Evolutionary conservation across 129 eudicot genomes (phyloP).

Genomic region (Calendula officinalis): DNA sequence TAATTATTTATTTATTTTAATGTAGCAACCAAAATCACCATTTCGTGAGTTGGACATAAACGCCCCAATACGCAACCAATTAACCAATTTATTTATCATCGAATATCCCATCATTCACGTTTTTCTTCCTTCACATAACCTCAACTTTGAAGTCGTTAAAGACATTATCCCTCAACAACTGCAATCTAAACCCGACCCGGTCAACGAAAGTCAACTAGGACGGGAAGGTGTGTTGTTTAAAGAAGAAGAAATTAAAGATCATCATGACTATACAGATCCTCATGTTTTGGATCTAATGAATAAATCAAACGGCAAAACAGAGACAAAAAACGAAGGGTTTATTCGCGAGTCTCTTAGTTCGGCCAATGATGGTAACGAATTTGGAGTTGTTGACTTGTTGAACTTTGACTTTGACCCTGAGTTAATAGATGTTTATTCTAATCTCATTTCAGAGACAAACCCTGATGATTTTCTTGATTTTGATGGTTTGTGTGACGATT

Average conservation of each 20-base stretch:
- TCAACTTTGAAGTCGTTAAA: slow-evolving; percentile 52
- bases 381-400: slow-evolving; percentile 27
- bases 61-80: slow-evolving; percentile 51
- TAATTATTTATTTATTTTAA: background rate
- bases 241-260: slow-evolving; percentile 77
- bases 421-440: slow-evolving; percentile 48
- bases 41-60: slow-evolving; percentile 59
- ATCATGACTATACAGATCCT: slow-evolving; percentile 35
- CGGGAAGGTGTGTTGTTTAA: slow-evolving; percentile 47
- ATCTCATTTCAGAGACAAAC: slow-evolving; percentile 43
- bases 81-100: slow-evolving; percentile 51
- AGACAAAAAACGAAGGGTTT: slow-evolving; percentile 5
- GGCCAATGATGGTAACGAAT: slow-evolving; percentile 4
- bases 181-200: slow-evolving; percentile 18
- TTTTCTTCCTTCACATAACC: slow-evolving; percentile 56
- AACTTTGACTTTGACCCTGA: slow-evolving; percentile 57
- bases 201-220: slow-evolving; percentile 25
- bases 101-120: slow-evolving; percentile 91
- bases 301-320: slow-evolving; percentile 16
- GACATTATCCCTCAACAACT: slow-evolving; percentile 15
- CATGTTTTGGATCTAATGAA: slow-evolving; percentile 47
- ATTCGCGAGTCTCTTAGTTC: background rate
- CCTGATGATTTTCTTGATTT: slow-evolving; percentile 62
- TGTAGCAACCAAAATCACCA: slow-evolving; percentile 64
- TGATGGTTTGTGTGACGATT: slow-evolving; percentile 43